Evolutionary conservation across 208 protist species (phyloP).

Genomic region (Ichthyophonus hoferi): DNA sequence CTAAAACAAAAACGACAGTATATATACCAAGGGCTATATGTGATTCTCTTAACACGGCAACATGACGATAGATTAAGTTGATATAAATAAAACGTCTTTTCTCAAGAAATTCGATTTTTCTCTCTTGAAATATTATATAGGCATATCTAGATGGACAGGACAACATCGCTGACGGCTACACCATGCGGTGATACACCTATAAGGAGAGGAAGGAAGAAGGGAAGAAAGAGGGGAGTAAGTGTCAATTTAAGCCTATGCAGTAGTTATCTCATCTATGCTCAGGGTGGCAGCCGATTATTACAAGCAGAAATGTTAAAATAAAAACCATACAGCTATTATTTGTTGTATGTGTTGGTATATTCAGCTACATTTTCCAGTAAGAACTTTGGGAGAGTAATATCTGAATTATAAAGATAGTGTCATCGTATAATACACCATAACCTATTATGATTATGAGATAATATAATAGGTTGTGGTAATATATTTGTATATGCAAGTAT

Average conservation of each 20-base stretch:
- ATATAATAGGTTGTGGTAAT: no score
- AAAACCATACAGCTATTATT: no score
- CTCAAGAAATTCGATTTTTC: background rate
- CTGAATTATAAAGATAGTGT: no score
- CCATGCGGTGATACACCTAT: background rate
- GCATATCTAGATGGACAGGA: background rate
- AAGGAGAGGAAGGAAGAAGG: background rate
- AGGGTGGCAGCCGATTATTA: background rate
- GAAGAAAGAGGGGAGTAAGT: background rate
- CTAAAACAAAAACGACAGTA: background rate
- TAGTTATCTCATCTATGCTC: background rate
- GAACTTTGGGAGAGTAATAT: no score
- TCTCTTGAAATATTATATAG: background rate
- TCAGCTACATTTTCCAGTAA: no score
- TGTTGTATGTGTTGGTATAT: no score
- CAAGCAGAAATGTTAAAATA: background rate
- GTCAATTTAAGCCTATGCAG: background rate
- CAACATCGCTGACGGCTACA: background rate
- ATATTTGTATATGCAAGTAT: no score
- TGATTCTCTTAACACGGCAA: no score
- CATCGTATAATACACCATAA: no score
- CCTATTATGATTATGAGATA: no score
- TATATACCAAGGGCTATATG: background rate
- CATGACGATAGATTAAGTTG: no score
- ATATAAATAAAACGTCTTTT: no score